Base-by-base conservation (phyloP, 495 filamentous ascomycete species). In the Aspergillus affinis region DNA sequence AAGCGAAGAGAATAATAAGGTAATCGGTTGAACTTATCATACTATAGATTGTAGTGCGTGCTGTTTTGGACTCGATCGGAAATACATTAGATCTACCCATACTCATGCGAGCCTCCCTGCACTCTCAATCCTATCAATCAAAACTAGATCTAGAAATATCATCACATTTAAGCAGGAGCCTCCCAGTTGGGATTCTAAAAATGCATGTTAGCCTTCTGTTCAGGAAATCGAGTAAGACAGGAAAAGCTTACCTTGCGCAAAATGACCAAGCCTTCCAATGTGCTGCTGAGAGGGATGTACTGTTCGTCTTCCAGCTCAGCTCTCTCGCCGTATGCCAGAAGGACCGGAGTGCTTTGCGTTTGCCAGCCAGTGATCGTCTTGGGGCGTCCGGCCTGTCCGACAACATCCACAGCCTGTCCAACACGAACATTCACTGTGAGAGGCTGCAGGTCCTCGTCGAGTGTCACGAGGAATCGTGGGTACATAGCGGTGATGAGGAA, bases 361-460 rank as follows among this genome's bases (percentile, higher is more conserved):
- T 99, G 94, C 94, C 94, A 99, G 45, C 94, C 94, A 17, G 94
- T 99, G 64, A 99, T 99, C 4, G 95, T 97, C 87, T 97, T 99
- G 51, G 94, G 94, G 62, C 93, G 82, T 59, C 94, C 94, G 1
- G 95, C 94, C 75, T 98, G 94, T 49, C 94, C 94, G 45, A 99
- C 94, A 52, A 98, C 92, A 75, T 99, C 94, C 32, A 99, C 94
- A 50, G 94, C 94, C 75, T 99, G 94, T 69, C 94, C 94, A 27
- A 99, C 93, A 21, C 94, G 88, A 15, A 99, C 94, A 67, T 96
- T 98, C 65, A 98, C 95, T 21, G 89, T 92, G 48, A 99, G 77
- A 13, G 94, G 95, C 75, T 97, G 90, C 32, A 98, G 81, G 59
- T 97, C 82, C 78, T 99, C 94, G 66, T 97, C 92, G 3, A 99